Percentiles rank a stretch among this genome's conserved stretches.
Conservation (phyloP, 768 basidiomycete genomes). For the Arthromyces matolae region DNA sequence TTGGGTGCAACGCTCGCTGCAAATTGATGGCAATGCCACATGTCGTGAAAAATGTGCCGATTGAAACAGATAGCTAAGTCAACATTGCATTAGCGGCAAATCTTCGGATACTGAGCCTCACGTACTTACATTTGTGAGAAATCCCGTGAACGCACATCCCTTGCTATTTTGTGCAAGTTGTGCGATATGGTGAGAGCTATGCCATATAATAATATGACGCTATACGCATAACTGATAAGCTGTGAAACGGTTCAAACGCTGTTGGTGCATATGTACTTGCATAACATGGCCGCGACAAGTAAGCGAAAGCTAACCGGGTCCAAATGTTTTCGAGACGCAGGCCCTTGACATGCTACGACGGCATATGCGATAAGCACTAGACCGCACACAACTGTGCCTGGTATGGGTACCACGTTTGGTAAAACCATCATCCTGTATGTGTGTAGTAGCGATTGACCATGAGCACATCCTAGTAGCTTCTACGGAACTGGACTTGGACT, state of each 20-base stretch:
- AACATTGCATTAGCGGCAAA: not conserved
- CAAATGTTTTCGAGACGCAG: not conserved
- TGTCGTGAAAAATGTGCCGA: constrained; percentile 6
- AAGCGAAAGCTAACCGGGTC: constrained; percentile 3
- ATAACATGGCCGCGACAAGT: not conserved
- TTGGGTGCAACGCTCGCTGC: not conserved
- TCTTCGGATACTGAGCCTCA: not conserved
- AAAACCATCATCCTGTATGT: no score
- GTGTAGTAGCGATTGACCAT: no score
- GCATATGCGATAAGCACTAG: constrained; percentile 2
- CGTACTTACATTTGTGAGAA: not conserved
- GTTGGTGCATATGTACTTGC: not conserved
- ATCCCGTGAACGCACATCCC: not conserved
- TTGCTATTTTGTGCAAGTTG: not conserved
- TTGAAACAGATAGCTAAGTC: not conserved
- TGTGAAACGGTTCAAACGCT: not conserved
- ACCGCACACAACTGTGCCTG: constrained; percentile 1
- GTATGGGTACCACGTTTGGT: no score
- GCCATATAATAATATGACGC: not conserved
- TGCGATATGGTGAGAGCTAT: not conserved
- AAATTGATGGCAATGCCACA: constrained; percentile 6
- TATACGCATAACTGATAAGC: not conserved
- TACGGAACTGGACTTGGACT: no score
- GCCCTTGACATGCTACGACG: not conserved
- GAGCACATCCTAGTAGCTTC: no score